Conservation (phyloP, 208 protist species). For the Wallacemonas sp. region DNA sequence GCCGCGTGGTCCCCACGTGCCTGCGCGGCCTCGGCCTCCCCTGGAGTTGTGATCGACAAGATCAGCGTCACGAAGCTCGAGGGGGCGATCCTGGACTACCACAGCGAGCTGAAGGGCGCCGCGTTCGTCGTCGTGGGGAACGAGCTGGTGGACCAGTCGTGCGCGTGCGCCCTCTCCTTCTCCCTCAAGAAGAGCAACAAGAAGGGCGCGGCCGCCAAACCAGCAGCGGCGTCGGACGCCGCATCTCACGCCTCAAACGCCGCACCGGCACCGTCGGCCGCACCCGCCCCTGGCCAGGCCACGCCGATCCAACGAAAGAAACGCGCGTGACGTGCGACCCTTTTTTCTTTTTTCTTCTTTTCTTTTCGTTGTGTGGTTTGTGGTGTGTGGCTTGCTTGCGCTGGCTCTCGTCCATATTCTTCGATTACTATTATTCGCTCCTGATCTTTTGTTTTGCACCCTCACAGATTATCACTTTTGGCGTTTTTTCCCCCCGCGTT, state of each 20-base stretch:
- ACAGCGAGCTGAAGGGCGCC: conserved; percentile 87
- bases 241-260: not conserved
- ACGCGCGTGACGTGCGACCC: conserved; percentile 5
- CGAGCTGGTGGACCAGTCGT: conserved; percentile 87
- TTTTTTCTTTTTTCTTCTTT: not conserved
- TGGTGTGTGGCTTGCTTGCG: no score
- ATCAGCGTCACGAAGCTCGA: conserved; percentile 71
- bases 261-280: not conserved
- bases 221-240: not conserved
- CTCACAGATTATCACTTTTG: no score
- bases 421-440: no score
- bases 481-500: no score
- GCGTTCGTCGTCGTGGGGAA: conserved; percentile 91
- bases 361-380: not conserved
- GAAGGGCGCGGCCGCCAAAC: not conserved
- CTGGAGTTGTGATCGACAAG: conserved; percentile 75
- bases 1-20: conserved; percentile 8
- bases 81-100: conserved; percentile 77
- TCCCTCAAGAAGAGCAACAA: conserved; percentile 61
- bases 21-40: not conserved
- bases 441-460: no score
- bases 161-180: conserved; percentile 91
- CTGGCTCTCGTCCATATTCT: no score
- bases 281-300: not conserved
- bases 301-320: conserved; percentile 2